Percentiles rank a stretch among this genome's conserved stretches.
Conservation (phyloP, 148 eudicot species). For the Rhododendron williamsianum region DNA sequence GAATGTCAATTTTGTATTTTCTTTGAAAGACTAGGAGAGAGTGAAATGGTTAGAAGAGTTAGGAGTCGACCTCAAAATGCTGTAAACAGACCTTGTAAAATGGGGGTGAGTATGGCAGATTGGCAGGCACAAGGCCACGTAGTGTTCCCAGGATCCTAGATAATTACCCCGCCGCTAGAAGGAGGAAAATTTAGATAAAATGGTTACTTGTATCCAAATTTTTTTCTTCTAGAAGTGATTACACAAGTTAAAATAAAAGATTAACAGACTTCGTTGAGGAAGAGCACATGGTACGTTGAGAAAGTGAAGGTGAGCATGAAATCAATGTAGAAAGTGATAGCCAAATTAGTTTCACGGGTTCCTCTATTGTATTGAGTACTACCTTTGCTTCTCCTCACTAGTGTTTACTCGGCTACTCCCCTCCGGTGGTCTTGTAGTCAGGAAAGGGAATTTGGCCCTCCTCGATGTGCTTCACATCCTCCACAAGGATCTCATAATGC, state of each 20-base stretch:
- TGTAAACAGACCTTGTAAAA: background rate
- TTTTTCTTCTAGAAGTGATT: background rate
- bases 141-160: background rate
- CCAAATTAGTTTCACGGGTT: background rate
- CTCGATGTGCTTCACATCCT: slow-evolving; percentile 42
- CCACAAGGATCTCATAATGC: slow-evolving; percentile 40
- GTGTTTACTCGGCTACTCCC: slow-evolving; percentile 11
- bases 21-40: too few relatives aligned
- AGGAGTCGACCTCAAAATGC: background rate
- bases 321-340: background rate
- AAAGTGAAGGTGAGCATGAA: background rate
- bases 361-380: background rate
- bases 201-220: background rate
- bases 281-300: background rate
- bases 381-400: slow-evolving; percentile 4
- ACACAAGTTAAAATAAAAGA: background rate
- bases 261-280: background rate
- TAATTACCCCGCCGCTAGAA: background rate
- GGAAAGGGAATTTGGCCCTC: slow-evolving; percentile 44
- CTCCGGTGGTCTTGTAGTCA: slow-evolving; percentile 25
- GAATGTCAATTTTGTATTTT: background rate
- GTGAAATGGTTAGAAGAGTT: background rate
- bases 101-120: background rate
- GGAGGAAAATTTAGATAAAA: background rate
- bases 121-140: background rate